Percentiles rank a stretch among this genome's conserved stretches.
Conservation (phyloP, 345 rosid species). For the Linum trigynum region DNA sequence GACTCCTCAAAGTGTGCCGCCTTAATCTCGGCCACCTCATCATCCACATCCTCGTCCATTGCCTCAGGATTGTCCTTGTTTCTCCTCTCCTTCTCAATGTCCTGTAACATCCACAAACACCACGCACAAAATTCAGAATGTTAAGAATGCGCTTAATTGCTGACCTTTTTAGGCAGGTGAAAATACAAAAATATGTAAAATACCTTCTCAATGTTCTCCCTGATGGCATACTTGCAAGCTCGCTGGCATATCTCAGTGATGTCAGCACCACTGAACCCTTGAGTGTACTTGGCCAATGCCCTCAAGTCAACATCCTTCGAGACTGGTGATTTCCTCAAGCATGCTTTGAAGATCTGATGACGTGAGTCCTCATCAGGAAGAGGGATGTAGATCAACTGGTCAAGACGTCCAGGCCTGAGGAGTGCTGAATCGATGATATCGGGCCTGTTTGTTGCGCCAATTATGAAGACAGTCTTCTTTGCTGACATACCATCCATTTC, state of each 20-base stretch:
- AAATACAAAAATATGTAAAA: neutral
- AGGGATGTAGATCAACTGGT: constrained; percentile 61
- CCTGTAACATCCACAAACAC: constrained; percentile 19
- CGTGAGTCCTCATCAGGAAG: constrained; percentile 66
- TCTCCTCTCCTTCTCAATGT: constrained; percentile 38
- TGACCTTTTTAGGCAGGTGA: neutral
- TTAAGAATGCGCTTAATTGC: neutral
- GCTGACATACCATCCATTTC: constrained; percentile 78
- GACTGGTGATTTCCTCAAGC: constrained; percentile 52
- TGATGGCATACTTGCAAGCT: constrained; percentile 57
- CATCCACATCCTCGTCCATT: constrained; percentile 52
- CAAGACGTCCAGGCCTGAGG: constrained; percentile 55
- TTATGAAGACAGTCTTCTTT: constrained; percentile 56
- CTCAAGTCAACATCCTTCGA: constrained; percentile 53
- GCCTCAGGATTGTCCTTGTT: constrained; percentile 31
- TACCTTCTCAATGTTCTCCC: constrained; percentile 69
- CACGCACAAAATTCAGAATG: neutral
- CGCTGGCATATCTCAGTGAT: constrained; percentile 64
- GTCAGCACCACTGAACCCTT: constrained; percentile 63
- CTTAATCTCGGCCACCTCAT: constrained; percentile 41
- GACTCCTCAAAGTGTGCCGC: constrained; percentile 46
- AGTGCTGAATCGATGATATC: constrained; percentile 49
- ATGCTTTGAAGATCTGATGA: constrained; percentile 43
- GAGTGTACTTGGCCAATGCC: constrained; percentile 49
- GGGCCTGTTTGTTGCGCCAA: constrained; percentile 60